These are phyloP conservation scores for Lolium rigidum DNA, from an alignment of 176 grass and related monocot species.

Conservation along the genomic window DNA sequence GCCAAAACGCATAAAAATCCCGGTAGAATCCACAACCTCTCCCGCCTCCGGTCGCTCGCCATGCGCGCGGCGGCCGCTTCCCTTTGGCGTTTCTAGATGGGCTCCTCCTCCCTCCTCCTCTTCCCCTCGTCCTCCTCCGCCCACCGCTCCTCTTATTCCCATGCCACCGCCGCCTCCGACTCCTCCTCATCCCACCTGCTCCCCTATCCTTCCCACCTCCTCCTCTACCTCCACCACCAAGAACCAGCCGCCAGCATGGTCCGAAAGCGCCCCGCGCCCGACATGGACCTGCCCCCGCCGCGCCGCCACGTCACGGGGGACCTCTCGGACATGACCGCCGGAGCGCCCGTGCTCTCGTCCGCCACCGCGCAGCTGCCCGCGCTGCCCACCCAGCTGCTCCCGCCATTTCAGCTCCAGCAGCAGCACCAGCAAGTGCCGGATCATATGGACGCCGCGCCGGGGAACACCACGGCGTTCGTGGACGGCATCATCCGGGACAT, in stretches of 20 bases:
- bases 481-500: slow-evolving; percentile 93
- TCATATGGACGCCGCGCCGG: slow-evolving; percentile 18
- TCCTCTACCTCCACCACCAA: slow-evolving; percentile 50
- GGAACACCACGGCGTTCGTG: slow-evolving; percentile 63
- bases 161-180: slow-evolving; percentile 42
- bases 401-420: slow-evolving; percentile 14
- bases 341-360: slow-evolving; percentile 7
- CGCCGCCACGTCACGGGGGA: slow-evolving; percentile 51
- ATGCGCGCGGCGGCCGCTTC: slow-evolving; percentile 68
- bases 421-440: slow-evolving; percentile 1
- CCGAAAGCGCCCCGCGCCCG: slow-evolving; percentile 78
- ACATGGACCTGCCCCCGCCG: slow-evolving; percentile 64
- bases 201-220: slow-evolving; percentile 19
- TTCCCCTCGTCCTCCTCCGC: slow-evolving; percentile 60
- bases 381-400: slow-evolving; percentile 50
- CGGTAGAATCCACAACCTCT: neutral
- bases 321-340: slow-evolving; percentile 39
- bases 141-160: slow-evolving; percentile 35
- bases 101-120: slow-evolving; percentile 79
- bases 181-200: slow-evolving; percentile 42
- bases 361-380: slow-evolving; percentile 52
- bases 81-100: slow-evolving; percentile 85
- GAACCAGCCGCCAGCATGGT: slow-evolving; percentile 65
- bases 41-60: slow-evolving; percentile 20
- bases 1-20: slow-evolving; percentile 39